A percentile compares a stretch with the other conserved stretches of the same genome.
Evolutionary conservation across 1,284 basidiomycete genomes (phyloP).

Genomic region (Trichosporon sp.): DNA sequence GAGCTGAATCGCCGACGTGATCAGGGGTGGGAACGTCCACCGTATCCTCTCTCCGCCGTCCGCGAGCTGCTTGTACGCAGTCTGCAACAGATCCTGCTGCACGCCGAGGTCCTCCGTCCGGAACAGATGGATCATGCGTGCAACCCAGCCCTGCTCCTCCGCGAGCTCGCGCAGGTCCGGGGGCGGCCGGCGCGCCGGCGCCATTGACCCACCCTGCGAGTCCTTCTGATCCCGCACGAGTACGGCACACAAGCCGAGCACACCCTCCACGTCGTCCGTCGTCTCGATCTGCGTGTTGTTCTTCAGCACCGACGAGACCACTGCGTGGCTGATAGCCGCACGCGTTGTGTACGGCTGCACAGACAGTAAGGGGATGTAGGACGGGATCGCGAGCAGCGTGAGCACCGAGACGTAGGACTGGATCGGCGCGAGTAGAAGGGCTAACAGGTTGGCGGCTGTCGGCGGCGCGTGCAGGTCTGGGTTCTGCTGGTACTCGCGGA

Average conservation of each 20-base stretch:
- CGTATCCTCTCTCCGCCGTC: slow-evolving; percentile 89
- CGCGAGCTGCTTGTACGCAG: slow-evolving; percentile 77
- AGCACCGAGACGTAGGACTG: slow-evolving; percentile 90
- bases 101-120: slow-evolving; percentile 71
- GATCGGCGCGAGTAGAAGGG: slow-evolving; percentile 83
- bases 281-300: slow-evolving; percentile 89
- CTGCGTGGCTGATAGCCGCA: slow-evolving; percentile 81
- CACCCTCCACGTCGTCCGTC: slow-evolving; percentile 83
- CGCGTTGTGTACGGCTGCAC: slow-evolving; percentile 83
- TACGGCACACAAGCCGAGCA: slow-evolving; percentile 83
- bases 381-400: slow-evolving; percentile 84
- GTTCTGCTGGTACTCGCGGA: slow-evolving; percentile 74
- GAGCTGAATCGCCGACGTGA: slow-evolving; percentile 82
- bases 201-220: slow-evolving; percentile 53
- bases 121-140: slow-evolving; percentile 92
- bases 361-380: slow-evolving; percentile 73
- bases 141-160: slow-evolving; percentile 95
- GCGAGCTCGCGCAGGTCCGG: slow-evolving; percentile 82
- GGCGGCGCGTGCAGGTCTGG: slow-evolving; percentile 80
- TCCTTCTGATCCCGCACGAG: slow-evolving; percentile 85
- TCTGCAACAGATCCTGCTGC: slow-evolving; percentile 80
- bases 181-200: slow-evolving; percentile 27
- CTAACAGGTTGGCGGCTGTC: slow-evolving; percentile 81
- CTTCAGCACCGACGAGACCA: slow-evolving; percentile 86
- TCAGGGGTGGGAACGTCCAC: slow-evolving; percentile 88